Conservation (phyloP, 2,329 filamentous ascomycete genomes). For the Lachnellula suecica region DNA sequence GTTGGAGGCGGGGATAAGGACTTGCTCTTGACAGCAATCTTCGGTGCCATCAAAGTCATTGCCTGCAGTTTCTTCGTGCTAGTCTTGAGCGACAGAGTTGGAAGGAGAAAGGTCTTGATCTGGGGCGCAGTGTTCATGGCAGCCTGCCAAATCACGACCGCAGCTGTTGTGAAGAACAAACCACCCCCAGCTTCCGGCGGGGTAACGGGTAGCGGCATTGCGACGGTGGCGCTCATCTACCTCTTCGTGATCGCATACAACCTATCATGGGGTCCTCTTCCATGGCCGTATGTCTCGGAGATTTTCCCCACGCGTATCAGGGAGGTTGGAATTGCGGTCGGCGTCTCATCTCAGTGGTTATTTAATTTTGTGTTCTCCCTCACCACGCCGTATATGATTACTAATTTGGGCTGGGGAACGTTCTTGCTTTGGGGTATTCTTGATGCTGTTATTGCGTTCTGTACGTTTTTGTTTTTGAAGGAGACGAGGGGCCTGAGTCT, state of each 20-base stretch:
- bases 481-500: conserved; percentile 69
- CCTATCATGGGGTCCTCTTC: conserved; percentile 49
- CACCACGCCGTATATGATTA: conserved; percentile 50
- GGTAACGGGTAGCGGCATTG: conserved; percentile 43
- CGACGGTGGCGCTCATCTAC: conserved; percentile 54
- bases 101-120: conserved; percentile 41
- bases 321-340: conserved; percentile 49
- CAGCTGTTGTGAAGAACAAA: conserved; percentile 42
- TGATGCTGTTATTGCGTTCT: conserved; percentile 39
- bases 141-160: conserved; percentile 43
- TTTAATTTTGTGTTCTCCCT: conserved; percentile 52
- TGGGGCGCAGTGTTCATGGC: conserved; percentile 45
- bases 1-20: conserved; percentile 47
- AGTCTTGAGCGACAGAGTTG: conserved; percentile 49
- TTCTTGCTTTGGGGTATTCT: conserved; percentile 46
- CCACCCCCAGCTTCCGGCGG: conserved; percentile 27
- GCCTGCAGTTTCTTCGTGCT: conserved; percentile 51
- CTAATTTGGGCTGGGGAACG: conserved; percentile 42
- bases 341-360: conserved; percentile 49
- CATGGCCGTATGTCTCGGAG: conserved; percentile 49
- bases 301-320: conserved; percentile 49
- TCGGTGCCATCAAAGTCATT: conserved; percentile 50
- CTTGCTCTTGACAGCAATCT: conserved; percentile 51
- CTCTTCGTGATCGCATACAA: conserved; percentile 53
- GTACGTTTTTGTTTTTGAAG: conserved; percentile 56